These are phyloP conservation scores for Globisporangium paddicum DNA, from an alignment of 352 stramenopile genomes.

Conservation along the genomic window DNA sequence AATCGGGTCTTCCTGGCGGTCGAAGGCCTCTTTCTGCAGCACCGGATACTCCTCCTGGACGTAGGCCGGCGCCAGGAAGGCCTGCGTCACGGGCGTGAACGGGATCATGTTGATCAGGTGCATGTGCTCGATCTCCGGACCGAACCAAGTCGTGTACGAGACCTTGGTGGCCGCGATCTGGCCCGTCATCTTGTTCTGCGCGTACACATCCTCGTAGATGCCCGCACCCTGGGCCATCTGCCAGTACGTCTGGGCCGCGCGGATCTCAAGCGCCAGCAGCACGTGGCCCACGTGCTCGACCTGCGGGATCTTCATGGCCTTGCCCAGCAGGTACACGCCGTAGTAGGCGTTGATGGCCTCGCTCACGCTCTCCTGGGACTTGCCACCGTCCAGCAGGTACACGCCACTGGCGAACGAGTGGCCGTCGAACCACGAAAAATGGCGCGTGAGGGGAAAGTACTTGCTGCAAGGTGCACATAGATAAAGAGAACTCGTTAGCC, in stretches of 20 bases:
- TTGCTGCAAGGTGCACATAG: conserved; percentile 39
- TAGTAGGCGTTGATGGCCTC: conserved; percentile 98
- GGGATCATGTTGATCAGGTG: conserved; percentile 91
- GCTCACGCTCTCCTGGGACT: conserved; percentile 95
- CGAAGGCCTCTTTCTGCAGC: conserved; percentile 65
- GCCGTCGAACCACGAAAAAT: conserved; percentile 97
- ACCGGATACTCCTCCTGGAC: conserved; percentile 78
- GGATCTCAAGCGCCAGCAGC: conserved; percentile 91
- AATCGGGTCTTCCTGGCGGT: conserved; percentile 51
- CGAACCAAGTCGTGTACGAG: conserved; percentile 87
- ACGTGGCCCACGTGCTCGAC: conserved; percentile 89
- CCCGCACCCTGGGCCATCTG: conserved; percentile 77
- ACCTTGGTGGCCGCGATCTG: conserved; percentile 77
- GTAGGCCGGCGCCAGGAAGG: conserved; percentile 63
- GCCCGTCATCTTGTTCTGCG: conserved; percentile 82
- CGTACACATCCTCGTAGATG: conserved; percentile 74
- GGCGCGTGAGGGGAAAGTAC: conserved; percentile 90
- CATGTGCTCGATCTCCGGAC: conserved; percentile 79
- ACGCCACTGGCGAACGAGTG: conserved; percentile 96
- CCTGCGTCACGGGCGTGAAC: conserved; percentile 84
- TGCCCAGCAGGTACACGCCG: conserved; percentile 91
- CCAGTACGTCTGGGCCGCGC: conserved; percentile 95
- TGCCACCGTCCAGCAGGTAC: conserved; percentile 93
- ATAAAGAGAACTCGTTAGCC: conserved; percentile 1
- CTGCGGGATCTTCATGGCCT: conserved; percentile 57